These are phyloP conservation scores for Boletus huronensis DNA, from an alignment of 768 basidiomycete species.

Conservation along the genomic window DNA sequence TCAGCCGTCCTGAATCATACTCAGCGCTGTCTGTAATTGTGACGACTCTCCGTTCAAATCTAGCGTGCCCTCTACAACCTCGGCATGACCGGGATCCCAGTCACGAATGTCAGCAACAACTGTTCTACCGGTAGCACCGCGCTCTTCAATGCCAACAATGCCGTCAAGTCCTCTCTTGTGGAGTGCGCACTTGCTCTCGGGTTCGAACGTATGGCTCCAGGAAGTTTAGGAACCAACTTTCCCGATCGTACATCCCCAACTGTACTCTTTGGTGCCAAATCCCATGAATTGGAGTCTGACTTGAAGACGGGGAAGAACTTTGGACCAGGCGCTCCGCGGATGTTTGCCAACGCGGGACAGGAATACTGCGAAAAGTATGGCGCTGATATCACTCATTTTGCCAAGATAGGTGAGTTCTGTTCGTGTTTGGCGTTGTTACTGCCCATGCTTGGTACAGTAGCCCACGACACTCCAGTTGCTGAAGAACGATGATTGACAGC, in stretches of 20 bases:
- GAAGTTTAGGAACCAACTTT: constrained; percentile 65
- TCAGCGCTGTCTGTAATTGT: not conserved
- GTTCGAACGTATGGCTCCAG: constrained; percentile 81
- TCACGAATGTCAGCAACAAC: constrained; percentile 86
- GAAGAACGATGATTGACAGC: constrained; percentile 38
- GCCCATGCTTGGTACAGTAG: not conserved
- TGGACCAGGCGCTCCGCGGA: constrained; percentile 66
- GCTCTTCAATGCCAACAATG: constrained; percentile 67
- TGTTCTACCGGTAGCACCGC: constrained; percentile 82
- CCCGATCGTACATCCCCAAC: constrained; percentile 51
- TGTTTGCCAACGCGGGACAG: constrained; percentile 69
- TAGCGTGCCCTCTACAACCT: constrained; percentile 79
- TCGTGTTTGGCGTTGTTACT: not conserved
- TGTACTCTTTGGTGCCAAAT: constrained; percentile 41
- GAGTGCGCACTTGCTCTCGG: constrained; percentile 81
- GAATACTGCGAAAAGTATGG: constrained; percentile 80
- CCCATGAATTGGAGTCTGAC: constrained; percentile 46
- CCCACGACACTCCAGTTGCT: not conserved
- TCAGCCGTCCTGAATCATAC: constrained; percentile 24
- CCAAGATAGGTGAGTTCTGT: constrained; percentile 61
- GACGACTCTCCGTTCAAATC: not conserved
- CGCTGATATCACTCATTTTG: constrained; percentile 61
- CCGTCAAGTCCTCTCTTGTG: constrained; percentile 63
- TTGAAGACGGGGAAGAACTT: constrained; percentile 50
- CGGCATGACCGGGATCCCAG: constrained; percentile 79